Percentiles rank a stretch among this genome's conserved stretches.
These are phyloP conservation scores for Fusarium equiseti DNA, from an alignment of 2,329 filamentous ascomycete species.

Conservation along the genomic window DNA sequence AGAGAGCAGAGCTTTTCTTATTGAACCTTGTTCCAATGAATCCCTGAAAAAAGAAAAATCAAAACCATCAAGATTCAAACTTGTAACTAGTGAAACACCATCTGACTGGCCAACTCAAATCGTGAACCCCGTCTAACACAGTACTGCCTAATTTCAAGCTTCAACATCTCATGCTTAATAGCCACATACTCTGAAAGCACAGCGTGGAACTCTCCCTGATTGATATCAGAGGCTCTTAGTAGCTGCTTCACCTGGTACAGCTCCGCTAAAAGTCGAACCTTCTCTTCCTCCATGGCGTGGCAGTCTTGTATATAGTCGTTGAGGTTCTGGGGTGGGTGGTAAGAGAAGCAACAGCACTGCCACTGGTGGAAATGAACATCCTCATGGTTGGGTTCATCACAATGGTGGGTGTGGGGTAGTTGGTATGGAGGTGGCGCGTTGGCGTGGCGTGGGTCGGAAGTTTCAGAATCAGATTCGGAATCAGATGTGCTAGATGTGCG, in stretches of 20 bases:
- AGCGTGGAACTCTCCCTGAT: not conserved
- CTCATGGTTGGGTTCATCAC: not conserved
- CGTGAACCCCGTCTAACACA: not conserved
- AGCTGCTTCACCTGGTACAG: not conserved
- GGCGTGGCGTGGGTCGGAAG: not conserved
- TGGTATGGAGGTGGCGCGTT: not conserved
- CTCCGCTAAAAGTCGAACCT: not conserved
- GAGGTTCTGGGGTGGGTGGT: not conserved
- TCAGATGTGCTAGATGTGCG: not conserved
- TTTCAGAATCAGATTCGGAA: not conserved
- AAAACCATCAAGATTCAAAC: not conserved
- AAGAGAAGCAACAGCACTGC: not conserved
- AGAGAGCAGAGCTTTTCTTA: not conserved
- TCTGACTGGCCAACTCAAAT: not conserved
- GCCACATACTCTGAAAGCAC: not conserved
- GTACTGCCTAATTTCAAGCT: not conserved
- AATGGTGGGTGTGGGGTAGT: not conserved
- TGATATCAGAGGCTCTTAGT: not conserved
- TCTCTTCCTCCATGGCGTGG: not conserved
- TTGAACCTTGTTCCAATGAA: rapidly evolving
- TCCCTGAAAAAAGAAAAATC: too few relatives aligned
- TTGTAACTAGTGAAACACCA: not conserved
- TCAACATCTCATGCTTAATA: not conserved
- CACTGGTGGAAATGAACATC: not conserved
- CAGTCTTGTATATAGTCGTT: not conserved